Evolutionary conservation across 1,284 basidiomycete genomes (phyloP), one percentile per base, ranked within the genome.

Genomic region (Sporisorium exsertum): DNA sequence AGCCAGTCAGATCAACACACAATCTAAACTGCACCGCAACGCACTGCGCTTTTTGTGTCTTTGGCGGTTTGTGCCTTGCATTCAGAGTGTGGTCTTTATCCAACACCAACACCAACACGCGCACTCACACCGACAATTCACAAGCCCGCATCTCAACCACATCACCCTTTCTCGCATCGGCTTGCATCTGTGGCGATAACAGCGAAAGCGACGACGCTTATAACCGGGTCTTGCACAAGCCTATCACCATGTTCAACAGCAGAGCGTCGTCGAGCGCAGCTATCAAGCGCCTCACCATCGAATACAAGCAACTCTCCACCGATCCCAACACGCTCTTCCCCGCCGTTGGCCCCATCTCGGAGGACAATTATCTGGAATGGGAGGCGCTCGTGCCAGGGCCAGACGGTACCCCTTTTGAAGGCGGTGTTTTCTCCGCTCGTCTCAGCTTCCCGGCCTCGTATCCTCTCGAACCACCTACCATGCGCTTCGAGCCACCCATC

Each of bases 311-410:
- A 71, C 79, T 83, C 12, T 81, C 78, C 27, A 79, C 71, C 54
- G 83, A 84, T 29, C 81, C 82, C 16, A 77, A 85, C 69, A 79
- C 79, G 50, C 80, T 85, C 54, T 81, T 85, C 64, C 80, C 72
- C 13, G 84, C 80, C 22, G 60, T 66, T 91, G 94, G 94, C 0
- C 94, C 94, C 49, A 89, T 97, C 81, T 92, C 92, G 51, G 96
- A 99, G 87, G 91, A 92, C 76, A 94, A 99, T 88, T 95, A 99
- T 88, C 94, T 99, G 86, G 92, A 92, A 74, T 99, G 97, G 97
- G 97, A 98, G 87, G 95, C 95, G 18, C 89, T 99, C 78, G 95
- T 99, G 68, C 92, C 91, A 80, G 97, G 97, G 1, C 97, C 96
- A 15, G 94, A 96, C 83, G 97, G 95, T 77, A 99, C 97, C 47